These are phyloP conservation scores for Orbilia javanica DNA, from an alignment of 2,329 filamentous ascomycete genomes.

Conservation along the genomic window DNA sequence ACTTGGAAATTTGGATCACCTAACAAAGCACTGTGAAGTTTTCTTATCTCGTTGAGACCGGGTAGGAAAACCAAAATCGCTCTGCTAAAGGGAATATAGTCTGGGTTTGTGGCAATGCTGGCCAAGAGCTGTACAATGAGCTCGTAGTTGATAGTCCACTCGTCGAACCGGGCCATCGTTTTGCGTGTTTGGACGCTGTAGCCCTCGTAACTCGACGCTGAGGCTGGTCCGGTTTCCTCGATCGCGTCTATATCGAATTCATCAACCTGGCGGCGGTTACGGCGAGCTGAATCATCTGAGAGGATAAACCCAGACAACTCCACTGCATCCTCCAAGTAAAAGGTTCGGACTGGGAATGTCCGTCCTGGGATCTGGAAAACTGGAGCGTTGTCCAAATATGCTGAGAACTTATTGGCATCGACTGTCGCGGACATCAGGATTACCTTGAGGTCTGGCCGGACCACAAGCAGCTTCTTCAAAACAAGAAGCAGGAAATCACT, in stretches of 20 bases:
- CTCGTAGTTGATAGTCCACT: conserved; percentile 91
- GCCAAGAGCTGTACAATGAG: conserved; percentile 83
- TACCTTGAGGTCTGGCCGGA: conserved; percentile 86
- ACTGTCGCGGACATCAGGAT: conserved; percentile 98
- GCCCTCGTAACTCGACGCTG: conserved; percentile 76
- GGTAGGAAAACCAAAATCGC: conserved; percentile 95
- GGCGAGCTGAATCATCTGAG: conserved; percentile 65
- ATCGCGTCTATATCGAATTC: conserved; percentile 68
- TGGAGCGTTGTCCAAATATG: conserved; percentile 86
- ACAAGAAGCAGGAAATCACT: conserved; percentile 96
- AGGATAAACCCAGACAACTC: conserved; percentile 82
- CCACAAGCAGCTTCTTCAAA: conserved; percentile 81
- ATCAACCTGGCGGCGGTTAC: conserved; percentile 64
- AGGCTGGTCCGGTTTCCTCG: conserved; percentile 66
- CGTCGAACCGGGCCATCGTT: conserved; percentile 82
- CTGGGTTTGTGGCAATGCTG: conserved; percentile 77
- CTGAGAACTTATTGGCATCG: conserved; percentile 89
- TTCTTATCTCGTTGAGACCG: conserved; percentile 91
- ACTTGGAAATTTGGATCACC: conserved; percentile 79
- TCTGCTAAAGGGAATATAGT: conserved; percentile 80
- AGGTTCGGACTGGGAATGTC: conserved; percentile 90
- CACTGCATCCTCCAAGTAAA: conserved; percentile 91
- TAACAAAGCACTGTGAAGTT: conserved; percentile 85
- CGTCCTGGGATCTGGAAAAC: conserved; percentile 91
- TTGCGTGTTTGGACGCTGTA: conserved; percentile 80